These are phyloP conservation scores for Scleroderma bovista DNA, from an alignment of 768 basidiomycete genomes.

Conservation along the genomic window DNA sequence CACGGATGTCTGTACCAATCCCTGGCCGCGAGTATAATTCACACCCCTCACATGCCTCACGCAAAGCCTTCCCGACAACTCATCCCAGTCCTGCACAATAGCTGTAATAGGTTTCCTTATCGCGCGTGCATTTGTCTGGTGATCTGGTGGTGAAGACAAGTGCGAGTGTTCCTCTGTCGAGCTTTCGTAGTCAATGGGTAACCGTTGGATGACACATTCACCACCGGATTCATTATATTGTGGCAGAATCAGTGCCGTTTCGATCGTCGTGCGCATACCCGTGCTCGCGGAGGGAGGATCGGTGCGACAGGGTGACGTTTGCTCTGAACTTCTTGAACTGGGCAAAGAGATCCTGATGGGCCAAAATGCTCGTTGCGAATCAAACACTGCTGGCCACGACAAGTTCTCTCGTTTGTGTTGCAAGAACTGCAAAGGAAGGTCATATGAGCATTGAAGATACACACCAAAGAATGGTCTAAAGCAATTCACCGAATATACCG, in stretches of 20 bases:
- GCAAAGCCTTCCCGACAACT: conserved; percentile 25
- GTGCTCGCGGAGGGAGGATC: not conserved
- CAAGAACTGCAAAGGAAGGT: conserved; percentile 12
- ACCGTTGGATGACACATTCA: conserved; percentile 15
- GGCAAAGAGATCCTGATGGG: conserved; percentile 11
- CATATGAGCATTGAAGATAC: not conserved
- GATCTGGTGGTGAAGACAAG: not conserved
- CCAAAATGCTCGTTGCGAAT: conserved; percentile 28
- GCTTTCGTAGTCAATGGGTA: conserved; percentile 17
- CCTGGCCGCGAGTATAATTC: conserved; percentile 17
- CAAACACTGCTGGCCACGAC: conserved; percentile 17
- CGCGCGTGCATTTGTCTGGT: not conserved
- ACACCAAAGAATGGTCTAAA: not conserved
- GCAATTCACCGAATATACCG: conserved; percentile 16
- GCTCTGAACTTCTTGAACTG: not conserved
- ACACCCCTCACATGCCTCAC: conserved; percentile 15
- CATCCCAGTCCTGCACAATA: conserved; percentile 30
- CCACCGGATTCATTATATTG: conserved; percentile 3
- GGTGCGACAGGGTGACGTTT: not conserved
- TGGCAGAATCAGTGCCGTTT: conserved; percentile 15
- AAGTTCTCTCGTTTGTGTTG: conserved; percentile 11
- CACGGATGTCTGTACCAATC: conserved; percentile 20
- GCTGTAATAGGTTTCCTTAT: conserved; percentile 3
- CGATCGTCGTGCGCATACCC: conserved; percentile 13
- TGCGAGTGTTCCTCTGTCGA: not conserved